Conservation (phyloP, 176 grass and related monocot species). For the Eragrostis curvula region DNA sequence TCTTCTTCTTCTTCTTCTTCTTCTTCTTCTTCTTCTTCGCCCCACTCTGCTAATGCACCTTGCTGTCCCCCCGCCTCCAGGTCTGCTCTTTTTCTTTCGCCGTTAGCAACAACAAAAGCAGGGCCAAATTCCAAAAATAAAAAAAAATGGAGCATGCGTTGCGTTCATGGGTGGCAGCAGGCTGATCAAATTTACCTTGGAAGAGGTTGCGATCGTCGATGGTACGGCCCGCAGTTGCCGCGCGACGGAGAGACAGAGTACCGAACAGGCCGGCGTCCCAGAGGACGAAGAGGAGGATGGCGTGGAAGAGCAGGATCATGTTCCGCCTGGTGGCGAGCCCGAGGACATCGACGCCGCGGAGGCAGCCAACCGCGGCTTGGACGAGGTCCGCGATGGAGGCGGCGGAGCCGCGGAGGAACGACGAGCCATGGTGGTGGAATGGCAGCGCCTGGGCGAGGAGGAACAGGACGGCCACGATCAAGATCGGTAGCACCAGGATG, state of each 20-base stretch:
- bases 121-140: background rate
- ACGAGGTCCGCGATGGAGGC: background rate
- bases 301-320: conserved; percentile 70
- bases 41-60: background rate
- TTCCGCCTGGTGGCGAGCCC: conserved; percentile 42
- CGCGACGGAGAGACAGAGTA: background rate
- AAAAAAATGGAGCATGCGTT: too few species aligned
- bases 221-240: background rate
- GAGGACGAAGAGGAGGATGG: conserved; percentile 64
- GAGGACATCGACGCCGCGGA: background rate
- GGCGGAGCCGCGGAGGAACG: background rate
- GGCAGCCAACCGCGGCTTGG: background rate
- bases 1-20: too few species aligned
- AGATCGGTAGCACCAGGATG: too few species aligned
- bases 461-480: background rate
- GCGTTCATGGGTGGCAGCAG: background rate
- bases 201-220: background rate
- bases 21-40: too few species aligned
- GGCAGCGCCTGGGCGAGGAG: too few species aligned
- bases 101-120: background rate
- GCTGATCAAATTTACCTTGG: background rate
- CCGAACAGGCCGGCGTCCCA: conserved; percentile 65
- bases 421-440: too few species aligned
- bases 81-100: background rate
- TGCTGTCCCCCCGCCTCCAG: too few species aligned